Conservation (phyloP, 1,139 yeast species). For the Geotrichum australiense region DNA sequence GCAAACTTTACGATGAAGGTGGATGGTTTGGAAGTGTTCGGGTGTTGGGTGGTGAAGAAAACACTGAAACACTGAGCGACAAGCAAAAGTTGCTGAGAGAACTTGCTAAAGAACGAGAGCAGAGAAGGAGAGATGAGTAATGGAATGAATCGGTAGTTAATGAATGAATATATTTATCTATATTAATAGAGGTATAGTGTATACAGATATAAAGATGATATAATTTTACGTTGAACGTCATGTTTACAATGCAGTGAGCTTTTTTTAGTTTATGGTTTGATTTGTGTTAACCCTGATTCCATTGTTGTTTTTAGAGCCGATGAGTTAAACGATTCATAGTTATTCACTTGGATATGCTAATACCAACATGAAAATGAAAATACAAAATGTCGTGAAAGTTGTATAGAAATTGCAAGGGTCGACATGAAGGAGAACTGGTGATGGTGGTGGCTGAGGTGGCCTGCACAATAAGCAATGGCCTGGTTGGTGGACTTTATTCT, state of each 20-base stretch:
- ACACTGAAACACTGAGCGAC: slow-evolving; percentile 14
- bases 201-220: neutral
- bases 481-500: too few relatives aligned
- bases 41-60: slow-evolving; percentile 10
- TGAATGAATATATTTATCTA: neutral
- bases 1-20: slow-evolving; percentile 25
- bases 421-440: too few relatives aligned
- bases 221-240: slow-evolving; percentile 5
- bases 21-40: slow-evolving; percentile 26
- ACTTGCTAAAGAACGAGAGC: slow-evolving; percentile 25
- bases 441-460: too few relatives aligned
- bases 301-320: too few relatives aligned
- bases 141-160: too few relatives aligned
- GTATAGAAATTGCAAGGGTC: too few relatives aligned
- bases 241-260: neutral
- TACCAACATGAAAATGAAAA: too few relatives aligned
- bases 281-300: neutral
- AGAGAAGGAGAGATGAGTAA: slow-evolving; percentile 6
- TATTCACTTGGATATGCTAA: too few relatives aligned
- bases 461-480: too few relatives aligned
- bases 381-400: too few relatives aligned
- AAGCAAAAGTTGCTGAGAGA: slow-evolving; percentile 23
- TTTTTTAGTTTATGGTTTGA: neutral
- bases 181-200: slow-evolving; percentile 1
- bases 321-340: too few relatives aligned